Percentiles rank a stretch among this genome's conserved stretches.
Evolutionary conservation across 306 rosid genomes (phyloP).

Genomic region (Rubus idaeus): DNA sequence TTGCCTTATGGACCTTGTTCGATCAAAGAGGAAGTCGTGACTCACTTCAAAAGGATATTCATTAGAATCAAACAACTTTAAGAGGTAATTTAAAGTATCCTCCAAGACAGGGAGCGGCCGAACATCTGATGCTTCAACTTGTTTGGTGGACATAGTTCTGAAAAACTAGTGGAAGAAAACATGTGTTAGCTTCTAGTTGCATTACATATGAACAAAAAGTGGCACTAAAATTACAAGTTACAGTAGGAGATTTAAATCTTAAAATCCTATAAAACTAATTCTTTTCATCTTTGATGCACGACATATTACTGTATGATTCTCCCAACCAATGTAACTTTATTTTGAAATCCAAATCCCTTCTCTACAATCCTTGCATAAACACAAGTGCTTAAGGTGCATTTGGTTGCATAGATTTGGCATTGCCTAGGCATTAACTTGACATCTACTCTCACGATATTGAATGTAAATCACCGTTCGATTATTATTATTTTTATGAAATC

Average conservation of each 20-base stretch:
- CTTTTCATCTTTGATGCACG: not conserved
- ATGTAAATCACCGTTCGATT: too few species aligned
- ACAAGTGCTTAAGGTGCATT: too few species aligned
- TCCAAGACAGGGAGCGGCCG: constrained; percentile 80
- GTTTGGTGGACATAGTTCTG: constrained; percentile 70
- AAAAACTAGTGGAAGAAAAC: constrained; percentile 57
- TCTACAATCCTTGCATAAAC: too few species aligned
- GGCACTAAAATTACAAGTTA: too few species aligned
- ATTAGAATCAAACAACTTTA: constrained; percentile 52
- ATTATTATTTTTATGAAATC: too few species aligned
- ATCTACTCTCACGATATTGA: not conserved
- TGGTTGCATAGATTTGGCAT: not conserved
- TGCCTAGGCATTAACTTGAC: not conserved
- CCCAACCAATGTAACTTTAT: not conserved
- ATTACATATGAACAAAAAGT: not conserved
- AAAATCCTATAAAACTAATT: not conserved
- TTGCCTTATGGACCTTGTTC: constrained; percentile 92
- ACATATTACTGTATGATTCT: not conserved
- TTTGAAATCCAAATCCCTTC: not conserved
- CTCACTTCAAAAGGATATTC: constrained; percentile 72
- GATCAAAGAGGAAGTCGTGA: constrained; percentile 84
- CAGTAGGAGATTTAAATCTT: not conserved
- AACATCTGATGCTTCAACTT: constrained; percentile 65
- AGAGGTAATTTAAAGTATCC: constrained; percentile 60
- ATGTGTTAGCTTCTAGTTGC: constrained; percentile 21